A percentile compares a stretch with the other conserved stretches of the same genome.
Evolutionary conservation across 192 early-diverging fungal species (phyloP).

Genomic region (Entomortierella beljakovae): DNA sequence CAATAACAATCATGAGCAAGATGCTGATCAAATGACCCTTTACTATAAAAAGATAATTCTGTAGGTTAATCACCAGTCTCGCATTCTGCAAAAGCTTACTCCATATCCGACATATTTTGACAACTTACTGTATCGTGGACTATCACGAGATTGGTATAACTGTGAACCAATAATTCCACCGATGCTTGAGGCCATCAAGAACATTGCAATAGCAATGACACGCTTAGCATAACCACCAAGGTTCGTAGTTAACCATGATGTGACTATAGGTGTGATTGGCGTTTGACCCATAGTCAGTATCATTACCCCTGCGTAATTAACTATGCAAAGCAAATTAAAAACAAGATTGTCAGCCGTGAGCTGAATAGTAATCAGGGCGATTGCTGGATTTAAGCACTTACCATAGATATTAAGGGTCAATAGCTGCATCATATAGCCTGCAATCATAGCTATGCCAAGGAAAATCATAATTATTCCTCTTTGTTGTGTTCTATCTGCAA

Average conservation of each 20-base stretch:
- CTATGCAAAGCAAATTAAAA: slow-evolving; percentile 12
- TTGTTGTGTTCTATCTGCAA: slow-evolving; percentile 42
- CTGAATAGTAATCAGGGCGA: background rate
- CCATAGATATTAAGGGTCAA: slow-evolving; percentile 31
- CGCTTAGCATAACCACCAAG: slow-evolving; percentile 40
- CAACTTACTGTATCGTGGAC: slow-evolving; percentile 28
- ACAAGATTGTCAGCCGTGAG: background rate
- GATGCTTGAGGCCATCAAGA: slow-evolving; percentile 24
- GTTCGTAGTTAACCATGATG: slow-evolving; percentile 47
- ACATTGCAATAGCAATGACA: slow-evolving; percentile 25
- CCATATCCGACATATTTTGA: background rate
- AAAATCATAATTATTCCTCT: slow-evolving; percentile 30
- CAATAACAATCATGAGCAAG: background rate
- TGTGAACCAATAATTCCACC: slow-evolving; percentile 22
- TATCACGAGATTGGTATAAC: slow-evolving; percentile 17
- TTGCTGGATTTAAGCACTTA: background rate
- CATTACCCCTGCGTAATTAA: slow-evolving; percentile 29
- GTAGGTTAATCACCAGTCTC: background rate
- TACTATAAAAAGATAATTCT: background rate
- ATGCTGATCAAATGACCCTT: slow-evolving; percentile 35
- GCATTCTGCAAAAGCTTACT: background rate
- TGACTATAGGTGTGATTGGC: slow-evolving; percentile 27
- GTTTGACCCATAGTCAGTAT: slow-evolving; percentile 39
- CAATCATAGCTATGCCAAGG: slow-evolving; percentile 11
- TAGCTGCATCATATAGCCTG: slow-evolving; percentile 30